phyloP scores from a whole-genome alignment of 2,329 filamentous ascomycete species.

The Aureobasidium melanogenum region DNA sequence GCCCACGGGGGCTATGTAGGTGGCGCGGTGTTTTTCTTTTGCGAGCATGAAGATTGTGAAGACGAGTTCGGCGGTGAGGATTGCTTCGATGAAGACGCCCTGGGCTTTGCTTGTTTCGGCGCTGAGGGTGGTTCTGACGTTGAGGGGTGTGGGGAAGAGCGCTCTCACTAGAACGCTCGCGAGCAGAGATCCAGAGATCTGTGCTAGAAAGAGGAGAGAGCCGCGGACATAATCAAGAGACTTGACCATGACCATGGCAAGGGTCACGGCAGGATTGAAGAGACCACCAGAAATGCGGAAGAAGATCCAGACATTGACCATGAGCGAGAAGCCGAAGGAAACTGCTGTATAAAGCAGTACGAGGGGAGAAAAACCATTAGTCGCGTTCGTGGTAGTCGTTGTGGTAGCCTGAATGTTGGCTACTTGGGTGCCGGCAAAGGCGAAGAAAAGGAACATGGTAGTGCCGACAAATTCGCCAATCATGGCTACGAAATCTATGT shows the following conservation, averaged over 20 bases:
- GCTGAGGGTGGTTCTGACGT: slow-evolving; percentile 48
- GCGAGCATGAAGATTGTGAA: slow-evolving; percentile 62
- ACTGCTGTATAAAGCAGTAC: slow-evolving; percentile 13
- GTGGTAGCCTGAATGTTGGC: slow-evolving; percentile 35
- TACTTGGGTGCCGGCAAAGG: slow-evolving; percentile 39
- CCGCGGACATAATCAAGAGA: slow-evolving; percentile 47
- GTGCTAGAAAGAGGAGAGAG: slow-evolving; percentile 44
- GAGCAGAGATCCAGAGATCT: slow-evolving; percentile 51
- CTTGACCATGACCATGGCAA: slow-evolving; percentile 52
- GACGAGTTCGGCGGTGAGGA: slow-evolving; percentile 55
- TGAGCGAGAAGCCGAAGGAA: slow-evolving; percentile 15
- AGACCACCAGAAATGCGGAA: slow-evolving; percentile 15
- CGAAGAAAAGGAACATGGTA: slow-evolving; percentile 41
- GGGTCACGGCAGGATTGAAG: slow-evolving; percentile 33
- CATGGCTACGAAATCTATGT: slow-evolving; percentile 11
- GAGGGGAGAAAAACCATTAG: slow-evolving; percentile 6
- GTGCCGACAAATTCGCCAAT: slow-evolving; percentile 46
- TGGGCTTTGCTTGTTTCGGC: slow-evolving; percentile 44
- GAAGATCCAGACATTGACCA: slow-evolving; percentile 16
- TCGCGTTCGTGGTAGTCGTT: slow-evolving; percentile 6
- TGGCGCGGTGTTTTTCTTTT: slow-evolving; percentile 64
- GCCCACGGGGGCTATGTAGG: slow-evolving; percentile 61
- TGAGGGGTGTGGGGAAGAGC: slow-evolving; percentile 49
- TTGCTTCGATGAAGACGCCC: slow-evolving; percentile 59
- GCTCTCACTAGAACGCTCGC: slow-evolving; percentile 49